Base-by-base conservation (phyloP, 108 stramenopile species). In the Skeletonema costatum region DNA sequence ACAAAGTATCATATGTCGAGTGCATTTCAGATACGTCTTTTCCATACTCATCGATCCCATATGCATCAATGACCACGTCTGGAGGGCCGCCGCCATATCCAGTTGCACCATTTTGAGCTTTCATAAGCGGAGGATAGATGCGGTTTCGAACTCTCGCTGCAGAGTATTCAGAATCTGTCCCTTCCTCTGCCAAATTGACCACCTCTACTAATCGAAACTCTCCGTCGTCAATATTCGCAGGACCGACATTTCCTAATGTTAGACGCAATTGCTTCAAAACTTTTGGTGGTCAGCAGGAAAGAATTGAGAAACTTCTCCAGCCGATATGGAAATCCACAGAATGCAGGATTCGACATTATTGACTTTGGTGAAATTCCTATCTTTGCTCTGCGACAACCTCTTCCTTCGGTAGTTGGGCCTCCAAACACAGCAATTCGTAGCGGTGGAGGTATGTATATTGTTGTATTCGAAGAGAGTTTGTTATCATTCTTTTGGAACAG, bases 261-360 rank as follows among this genome's bases (percentile, higher is more conserved):
- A 35, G 9, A 17, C 44, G 46, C 3, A 72, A 46, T 30, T 72
- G 81, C 21, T 59, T 53, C 60, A 71, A 53, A 5, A 76, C 74
- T 16, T 59, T 46, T 8, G 75, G 71, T 31, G 81, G 81, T n/a
- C 2, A 82, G 60, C 60, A 77, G 50, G 33, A 81, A 71, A 13
- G 56, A 41, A 67, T 84, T 84, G 63, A 84, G 29, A 64, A 84
- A 79, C 50, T 71, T 70, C 64, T 84, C 83, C 30, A 84, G 39
- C 35, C 83, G 79, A 63, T 84, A 77, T 30, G 83, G 83, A 71
- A 80, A 84, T 60, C 80, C 68, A 36, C 83, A 84, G 56, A 81
- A 84, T 16, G 73, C 42, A 46, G 83, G 80, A 68, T 81, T 84
- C 42, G 80, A 41, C 75, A 76, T 76, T 30, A 71, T 72, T 35